Conservation (phyloP, 169 alveolate genomes). For the Eimeria brunetti region DNA sequence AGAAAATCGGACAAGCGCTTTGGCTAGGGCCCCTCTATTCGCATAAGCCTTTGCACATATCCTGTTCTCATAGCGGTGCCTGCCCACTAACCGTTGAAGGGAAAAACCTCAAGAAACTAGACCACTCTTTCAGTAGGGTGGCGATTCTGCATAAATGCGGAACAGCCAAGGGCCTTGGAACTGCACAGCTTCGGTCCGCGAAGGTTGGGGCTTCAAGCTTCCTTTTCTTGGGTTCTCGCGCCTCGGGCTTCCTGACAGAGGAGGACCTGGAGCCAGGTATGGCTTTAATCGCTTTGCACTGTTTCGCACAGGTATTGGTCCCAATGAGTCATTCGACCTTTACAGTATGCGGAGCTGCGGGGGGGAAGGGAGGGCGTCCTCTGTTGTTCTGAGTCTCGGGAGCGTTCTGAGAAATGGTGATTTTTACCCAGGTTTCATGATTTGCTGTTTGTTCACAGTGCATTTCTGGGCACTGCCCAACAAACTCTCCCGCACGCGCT, state of each 20-base stretch:
- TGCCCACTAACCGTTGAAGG: constrained; percentile 45
- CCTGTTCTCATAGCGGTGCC: constrained; percentile 30
- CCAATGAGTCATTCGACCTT: neutral
- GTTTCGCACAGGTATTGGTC: neutral
- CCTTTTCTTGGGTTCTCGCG: neutral
- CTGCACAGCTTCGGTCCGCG: constrained; percentile 45
- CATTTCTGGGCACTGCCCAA: constrained; percentile 51
- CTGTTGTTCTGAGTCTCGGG: neutral
- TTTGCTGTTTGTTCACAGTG: constrained; percentile 15
- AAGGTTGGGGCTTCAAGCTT: constrained; percentile 38
- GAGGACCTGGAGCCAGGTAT: constrained; percentile 48
- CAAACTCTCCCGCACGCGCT: constrained; percentile 31
- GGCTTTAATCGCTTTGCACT: neutral
- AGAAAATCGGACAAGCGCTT: neutral
- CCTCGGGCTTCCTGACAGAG: constrained; percentile 16
- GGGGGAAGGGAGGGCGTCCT: neutral
- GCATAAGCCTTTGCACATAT: neutral
- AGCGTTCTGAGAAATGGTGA: neutral
- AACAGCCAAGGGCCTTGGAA: constrained; percentile 59
- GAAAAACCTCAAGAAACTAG: constrained; percentile 39
- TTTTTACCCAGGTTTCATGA: neutral
- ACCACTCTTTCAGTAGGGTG: constrained; percentile 70
- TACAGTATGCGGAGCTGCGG: neutral
- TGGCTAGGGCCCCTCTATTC: constrained; percentile 69
- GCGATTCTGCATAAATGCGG: constrained; percentile 69